Evolutionary conservation across 352 stramenopile genomes (phyloP), one percentile per base, ranked within the genome.

Genomic region (Paralagenidium karlingii): DNA sequence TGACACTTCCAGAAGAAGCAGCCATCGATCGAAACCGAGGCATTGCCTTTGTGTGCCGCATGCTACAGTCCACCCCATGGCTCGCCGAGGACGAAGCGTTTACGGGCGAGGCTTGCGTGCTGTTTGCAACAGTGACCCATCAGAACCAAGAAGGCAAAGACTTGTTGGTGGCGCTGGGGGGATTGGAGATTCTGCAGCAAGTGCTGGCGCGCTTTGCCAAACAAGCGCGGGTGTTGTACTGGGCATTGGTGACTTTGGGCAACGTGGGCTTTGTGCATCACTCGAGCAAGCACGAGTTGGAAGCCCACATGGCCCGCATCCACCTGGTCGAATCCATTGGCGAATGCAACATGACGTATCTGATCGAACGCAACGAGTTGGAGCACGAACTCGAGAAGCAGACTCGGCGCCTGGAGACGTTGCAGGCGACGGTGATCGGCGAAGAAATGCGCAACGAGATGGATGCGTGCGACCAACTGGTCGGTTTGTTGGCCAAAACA

Each of bases 371-470:
- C 18, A 59, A 63, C 26, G 58, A 67, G 18, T 45, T 83, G 5
- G 60, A 81, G 32, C 41, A 77, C 21, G 60, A 62, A 4, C 38
- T 77, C 3, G 46, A 47, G 7, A 53, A 58, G 12, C 43, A 63
- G 22, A 38, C 42, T 20, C 37, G 49, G 12, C 55, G n/a, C n/a
- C n/a, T 74, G 22, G 55, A 55, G n/a, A 47, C 45, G 9, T 39
- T 83, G 20, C 48, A 64, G 11, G 54, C 57, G 5, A 67, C 57
- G n/a, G 51, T 70, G 29, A 69, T 83, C 16, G 60, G 64, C 33
- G 64, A 86, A 47, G 62, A 74, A 44, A 78, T 74, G 45, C 73
- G 67, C 27, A 86, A 86, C 44, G 68, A 71, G 7, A 39, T 86
- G 40, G 73, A 83, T 31, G 58, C 58, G 8, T 58, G 50, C 22